phyloP scores from a whole-genome alignment of 2,329 filamentous ascomycete genomes.

The Calonectria naviculata region DNA sequence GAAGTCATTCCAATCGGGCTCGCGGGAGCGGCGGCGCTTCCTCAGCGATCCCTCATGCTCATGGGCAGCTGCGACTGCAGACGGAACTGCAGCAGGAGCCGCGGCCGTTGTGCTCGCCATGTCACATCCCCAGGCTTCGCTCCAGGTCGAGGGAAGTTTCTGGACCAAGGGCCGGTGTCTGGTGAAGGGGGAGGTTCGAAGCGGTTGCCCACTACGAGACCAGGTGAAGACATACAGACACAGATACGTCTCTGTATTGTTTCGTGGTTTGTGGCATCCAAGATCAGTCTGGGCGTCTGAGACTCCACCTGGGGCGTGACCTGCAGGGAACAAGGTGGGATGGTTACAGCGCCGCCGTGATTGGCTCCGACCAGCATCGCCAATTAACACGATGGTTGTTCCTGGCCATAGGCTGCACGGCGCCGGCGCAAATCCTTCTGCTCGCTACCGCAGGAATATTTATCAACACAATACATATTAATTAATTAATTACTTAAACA shows the following conservation, averaged over 20 bases:
- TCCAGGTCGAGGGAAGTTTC: neutral
- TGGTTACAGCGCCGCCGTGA: slow-evolving; percentile 6
- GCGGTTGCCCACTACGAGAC: neutral
- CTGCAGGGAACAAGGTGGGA: slow-evolving; percentile 8
- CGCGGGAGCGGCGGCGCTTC: neutral
- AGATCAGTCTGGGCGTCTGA: slow-evolving; percentile 5
- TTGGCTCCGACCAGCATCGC: slow-evolving; percentile 1
- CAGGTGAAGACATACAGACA: neutral
- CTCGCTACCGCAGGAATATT: neutral
- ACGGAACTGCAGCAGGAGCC: neutral
- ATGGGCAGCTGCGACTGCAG: neutral
- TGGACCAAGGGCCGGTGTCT: neutral
- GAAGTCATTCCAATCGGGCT: slow-evolving; percentile 81
- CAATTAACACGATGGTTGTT: slow-evolving; percentile 6
- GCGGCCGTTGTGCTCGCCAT: slow-evolving; percentile 5
- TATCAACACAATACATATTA: neutral
- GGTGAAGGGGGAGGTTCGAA: neutral
- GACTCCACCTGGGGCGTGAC: slow-evolving; percentile 6
- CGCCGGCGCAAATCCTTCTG: neutral
- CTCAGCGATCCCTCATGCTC: slow-evolving; percentile 3
- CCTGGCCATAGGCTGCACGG: neutral
- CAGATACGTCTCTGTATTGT: neutral
- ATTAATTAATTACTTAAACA: neutral
- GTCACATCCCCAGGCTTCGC: slow-evolving; percentile 2
- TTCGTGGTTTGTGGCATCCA: neutral